Evolutionary conservation across 805 yeast species (phyloP).

Genomic region (Ogataea angusta): DNA sequence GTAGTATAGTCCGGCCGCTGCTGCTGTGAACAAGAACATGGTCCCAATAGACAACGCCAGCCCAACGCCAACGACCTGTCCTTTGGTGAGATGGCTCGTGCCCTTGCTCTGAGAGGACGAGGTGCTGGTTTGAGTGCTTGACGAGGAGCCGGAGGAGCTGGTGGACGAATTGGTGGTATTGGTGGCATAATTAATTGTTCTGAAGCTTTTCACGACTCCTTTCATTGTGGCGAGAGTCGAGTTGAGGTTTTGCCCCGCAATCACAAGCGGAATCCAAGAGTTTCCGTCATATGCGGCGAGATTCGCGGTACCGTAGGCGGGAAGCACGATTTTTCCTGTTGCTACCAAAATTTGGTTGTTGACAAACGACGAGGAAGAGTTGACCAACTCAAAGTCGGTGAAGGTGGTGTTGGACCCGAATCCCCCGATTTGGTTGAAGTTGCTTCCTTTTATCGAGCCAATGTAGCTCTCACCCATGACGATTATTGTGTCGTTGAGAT

Average conservation of each 20-base stretch:
- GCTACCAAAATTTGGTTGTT: slow-evolving; percentile 48
- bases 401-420: slow-evolving; percentile 34
- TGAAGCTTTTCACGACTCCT: slow-evolving; percentile 31
- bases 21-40: slow-evolving; percentile 36
- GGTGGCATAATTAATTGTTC: slow-evolving; percentile 8
- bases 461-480: slow-evolving; percentile 40
- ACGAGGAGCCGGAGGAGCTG: slow-evolving; percentile 3
- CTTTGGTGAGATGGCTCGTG: slow-evolving; percentile 38
- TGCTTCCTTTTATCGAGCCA: slow-evolving; percentile 43
- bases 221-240: slow-evolving; percentile 23
- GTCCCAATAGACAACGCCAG: slow-evolving; percentile 64
- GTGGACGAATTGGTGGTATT: slow-evolving; percentile 9
- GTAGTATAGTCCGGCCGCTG: slow-evolving; percentile 38
- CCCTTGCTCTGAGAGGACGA: background rate
- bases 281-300: slow-evolving; percentile 65
- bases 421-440: slow-evolving; percentile 44
- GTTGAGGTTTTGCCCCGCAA: slow-evolving; percentile 36
- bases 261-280: slow-evolving; percentile 63
- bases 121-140: background rate
- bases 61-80: slow-evolving; percentile 67
- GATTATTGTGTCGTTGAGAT: slow-evolving; percentile 38
- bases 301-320: slow-evolving; percentile 52
- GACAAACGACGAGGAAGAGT: slow-evolving; percentile 38
- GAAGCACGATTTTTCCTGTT: slow-evolving; percentile 52
- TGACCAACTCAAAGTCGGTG: slow-evolving; percentile 35